Evolutionary conservation across 768 basidiomycete species (phyloP), one percentile per base, ranked within the genome.

Genomic region (Boletus reticuloceps): DNA sequence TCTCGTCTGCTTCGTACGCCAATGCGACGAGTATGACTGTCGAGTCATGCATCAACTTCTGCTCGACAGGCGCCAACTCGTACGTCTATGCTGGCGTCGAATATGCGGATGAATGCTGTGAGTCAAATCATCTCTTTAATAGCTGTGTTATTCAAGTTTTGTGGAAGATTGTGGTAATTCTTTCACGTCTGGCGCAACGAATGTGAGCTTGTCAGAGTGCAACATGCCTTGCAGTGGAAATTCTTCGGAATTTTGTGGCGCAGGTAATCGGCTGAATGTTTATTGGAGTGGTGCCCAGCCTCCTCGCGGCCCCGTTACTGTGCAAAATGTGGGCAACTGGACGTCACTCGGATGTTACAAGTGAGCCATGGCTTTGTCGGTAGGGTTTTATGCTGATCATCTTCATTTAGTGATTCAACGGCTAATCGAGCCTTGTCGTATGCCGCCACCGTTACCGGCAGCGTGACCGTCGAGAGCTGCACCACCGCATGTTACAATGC

Each of bases 81-180:
- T 88, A 75, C 64, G 69, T 85, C 54, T 89, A 81, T 59, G 87
- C 89, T 17, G 90, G 90, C 14, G 77, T 83, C 17, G 89, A 91
- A 69, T 90, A 77, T 58, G 79, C 76, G 20, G 74, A 79, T 55
- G 81, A 86, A 68, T 87, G 84, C 71, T 86, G 85, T 85, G 67
- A 55, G 80, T 64, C 43, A 6, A n/a, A 47, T 25, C 25, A 13
- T 55, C 34, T 54, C 38, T 53, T 47, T n/a, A 9, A 27, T 36
- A 2, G 1, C 13, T 13, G 29, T n/a, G 1, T 48, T n/a, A 12
- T 38, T 59, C 6, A 64, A 34, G 20, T 14, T 17, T 12, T 12
- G 25, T 42, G 12, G 4, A 43, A 89, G 88, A 86, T 65, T 91
- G 88, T 61, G 87, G 81, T 47, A 81, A 88, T 61, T 62, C 56